Base-by-base conservation (phyloP, 2,329 filamentous ascomycete genomes). In the Cercospora beticola region DNA sequence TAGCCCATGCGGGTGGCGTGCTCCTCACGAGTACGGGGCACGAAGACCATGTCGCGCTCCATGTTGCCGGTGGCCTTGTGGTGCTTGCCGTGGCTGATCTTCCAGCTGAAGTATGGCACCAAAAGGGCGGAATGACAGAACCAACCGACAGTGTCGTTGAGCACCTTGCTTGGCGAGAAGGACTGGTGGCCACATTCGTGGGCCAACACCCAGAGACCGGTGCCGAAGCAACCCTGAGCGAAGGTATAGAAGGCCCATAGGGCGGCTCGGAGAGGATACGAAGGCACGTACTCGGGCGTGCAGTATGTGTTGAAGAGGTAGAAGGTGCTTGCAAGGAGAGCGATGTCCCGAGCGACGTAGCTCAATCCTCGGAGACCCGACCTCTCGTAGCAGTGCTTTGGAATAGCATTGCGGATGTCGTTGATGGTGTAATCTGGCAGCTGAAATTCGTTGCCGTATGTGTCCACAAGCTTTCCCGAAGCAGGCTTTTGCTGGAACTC, bases 101-200 rank as follows among this genome's bases (percentile, higher is more conserved):
- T 97, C 95, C 95, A 99, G 79, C 93, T 97, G 85, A 97, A 99
- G 85, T 98, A 99, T 23, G 95, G 95, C 60, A 99, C 94, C 66
- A 97, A 86, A 46, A 97, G 88, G 56, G 89, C 82, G 43, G 94
- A 97, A 85, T 98, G 94, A 75, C 92, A 88, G 79, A 97, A 81
- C 92, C 92, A 97, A 77, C 94, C 94, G 68, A 95, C 93, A 28
- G 92, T 88, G 82, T 98, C 93, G 84, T 98, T 98, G 79, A 97
- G 82, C 10, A 88, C 84, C 84, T 92, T 94, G 77, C 92, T 97
- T n/a, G 92, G 85, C 54, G 95, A 98, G 86, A 99, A 98, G 70
- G 95, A 90, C 81, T 95, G 92, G 83, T 99, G 95, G 74, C 95
- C 95, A 80, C 95, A 99, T 86, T 99, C 95, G 83, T 99, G 95